Base-by-base conservation (phyloP, 805 yeast genomes). In the Candida rishiriensis region DNA sequence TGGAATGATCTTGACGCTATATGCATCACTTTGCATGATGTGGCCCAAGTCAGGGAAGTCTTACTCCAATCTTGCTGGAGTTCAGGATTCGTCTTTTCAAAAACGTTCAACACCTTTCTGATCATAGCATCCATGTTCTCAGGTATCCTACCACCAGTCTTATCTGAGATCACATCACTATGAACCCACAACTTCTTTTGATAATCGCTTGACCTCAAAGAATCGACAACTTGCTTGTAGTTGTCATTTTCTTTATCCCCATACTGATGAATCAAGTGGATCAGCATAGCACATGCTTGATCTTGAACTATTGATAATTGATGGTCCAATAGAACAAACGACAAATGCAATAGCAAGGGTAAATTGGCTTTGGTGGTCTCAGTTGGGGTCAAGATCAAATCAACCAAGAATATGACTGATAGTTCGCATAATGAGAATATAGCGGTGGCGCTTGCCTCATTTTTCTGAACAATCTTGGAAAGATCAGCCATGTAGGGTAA, bases 1-100 rank as follows among this genome's bases (percentile, higher is more conserved):
- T 93, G 99, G 65, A 95, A 91, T 0, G 98, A 90, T 21, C 99
- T 76, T 53, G 99, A 93, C 0, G 99, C 99, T 53, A 93, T 78
- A 60, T 95, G 99, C 57, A 97, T 75, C 2, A 91, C 98, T 2
- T 97, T 95, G 68, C 98, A 93, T 1, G 96, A 83, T 0, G 99
- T 93, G 0, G 99, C 97, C 99, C 99, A 93, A 28, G 76, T 73
- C 31, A 95, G 70, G 0, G 98, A 84, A 3, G 78, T 79, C 30
- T 83, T 69, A 40, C 95, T 83, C 99, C 99, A 93, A 40, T 83
- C 86, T 35, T 76, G 76, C 59, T 85, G 95, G 34, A 89, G 68
- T 9, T 57, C 51, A 1, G 81, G 76, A 18, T 67, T 64, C 0
- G 71, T 62, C 0, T 71, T 66, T 29, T 57, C 63, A 52, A 88